Percentiles rank a stretch among this genome's conserved stretches.
Evolutionary conservation across 1,284 basidiomycete species (phyloP).

Genomic region (Leccinum fuscescens): DNA sequence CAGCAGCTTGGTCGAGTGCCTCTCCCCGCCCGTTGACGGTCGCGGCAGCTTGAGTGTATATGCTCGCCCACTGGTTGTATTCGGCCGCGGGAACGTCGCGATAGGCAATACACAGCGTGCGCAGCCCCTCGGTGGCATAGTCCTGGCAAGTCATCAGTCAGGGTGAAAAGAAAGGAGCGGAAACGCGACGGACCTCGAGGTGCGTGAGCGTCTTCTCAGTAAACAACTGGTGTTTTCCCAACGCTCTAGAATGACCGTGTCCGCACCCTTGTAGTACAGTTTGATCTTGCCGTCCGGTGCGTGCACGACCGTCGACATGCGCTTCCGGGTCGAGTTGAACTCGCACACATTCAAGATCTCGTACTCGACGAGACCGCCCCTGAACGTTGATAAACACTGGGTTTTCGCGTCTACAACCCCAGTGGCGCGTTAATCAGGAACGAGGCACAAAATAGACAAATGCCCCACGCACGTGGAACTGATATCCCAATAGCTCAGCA

Average conservation of each 20-base stretch:
- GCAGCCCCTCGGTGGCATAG: conserved; percentile 94
- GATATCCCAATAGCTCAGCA: conserved; percentile 89
- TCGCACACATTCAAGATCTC: conserved; percentile 97
- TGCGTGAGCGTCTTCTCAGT: conserved; percentile 87
- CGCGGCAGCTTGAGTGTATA: conserved; percentile 90
- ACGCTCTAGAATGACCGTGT: conserved; percentile 94
- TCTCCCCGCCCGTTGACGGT: conserved; percentile 93
- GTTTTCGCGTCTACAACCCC: conserved; percentile 78
- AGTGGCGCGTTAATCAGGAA: background rate
- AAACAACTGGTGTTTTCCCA: conserved; percentile 80
- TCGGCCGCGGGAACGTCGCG: conserved; percentile 90
- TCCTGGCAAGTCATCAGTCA: conserved; percentile 44
- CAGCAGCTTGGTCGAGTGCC: conserved; percentile 91
- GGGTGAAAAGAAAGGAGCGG: background rate
- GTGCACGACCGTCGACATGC: conserved; percentile 95
- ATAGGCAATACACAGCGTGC: conserved; percentile 95
- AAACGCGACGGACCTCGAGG: conserved; percentile 67
- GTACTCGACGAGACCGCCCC: conserved; percentile 73
- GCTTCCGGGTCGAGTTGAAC: conserved; percentile 96
- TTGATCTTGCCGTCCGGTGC: conserved; percentile 90
- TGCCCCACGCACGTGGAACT: conserved; percentile 71
- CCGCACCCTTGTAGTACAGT: conserved; percentile 95
- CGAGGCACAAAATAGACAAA: conserved; percentile 27
- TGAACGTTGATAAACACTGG: conserved; percentile 87
- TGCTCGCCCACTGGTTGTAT: conserved; percentile 84